phyloP scores from a whole-genome alignment of 306 rosid species.

The Rosa chinensis region DNA sequence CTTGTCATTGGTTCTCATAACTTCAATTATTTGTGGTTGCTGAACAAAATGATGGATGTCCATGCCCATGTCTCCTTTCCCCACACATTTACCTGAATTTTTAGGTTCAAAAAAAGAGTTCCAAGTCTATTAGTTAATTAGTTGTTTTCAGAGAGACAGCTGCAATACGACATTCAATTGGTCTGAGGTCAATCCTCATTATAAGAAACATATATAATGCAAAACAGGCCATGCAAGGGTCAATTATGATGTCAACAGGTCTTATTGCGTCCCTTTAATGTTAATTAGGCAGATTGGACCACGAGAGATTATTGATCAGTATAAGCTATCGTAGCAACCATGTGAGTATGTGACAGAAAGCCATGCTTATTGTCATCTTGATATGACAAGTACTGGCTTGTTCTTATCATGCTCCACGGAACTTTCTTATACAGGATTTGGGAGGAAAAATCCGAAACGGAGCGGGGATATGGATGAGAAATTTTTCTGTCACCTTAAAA shows the following conservation, averaged over 20 bases:
- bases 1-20: constrained; percentile 33
- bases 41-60: constrained; percentile 47
- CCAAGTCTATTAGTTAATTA: constrained; percentile 14
- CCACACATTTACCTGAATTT: constrained; percentile 36
- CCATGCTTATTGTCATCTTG: not conserved
- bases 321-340: not conserved
- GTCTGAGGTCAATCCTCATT: constrained; percentile 11
- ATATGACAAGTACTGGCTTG: not conserved
- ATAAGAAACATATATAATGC: not conserved
- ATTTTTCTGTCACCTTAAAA: too few relatives aligned
- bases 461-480: too few relatives aligned
- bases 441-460: too few relatives aligned
- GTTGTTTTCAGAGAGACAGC: constrained; percentile 18
- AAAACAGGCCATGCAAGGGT: constrained; percentile 16
- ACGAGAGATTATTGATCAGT: constrained; percentile 16
- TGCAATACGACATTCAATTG: not conserved
- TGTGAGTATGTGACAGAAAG: not conserved
- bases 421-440: too few relatives aligned
- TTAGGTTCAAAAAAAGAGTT: constrained; percentile 24
- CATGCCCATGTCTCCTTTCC: constrained; percentile 40
- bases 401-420: not conserved
- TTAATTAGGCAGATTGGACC: constrained; percentile 15
- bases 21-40: constrained; percentile 57
- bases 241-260: constrained; percentile 30
- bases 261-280: not conserved